Percentiles rank a stretch among this genome's conserved stretches.
These are phyloP conservation scores for Cryoendolithus antarcticus DNA, from an alignment of 2,329 filamentous ascomycete genomes.

Conservation along the genomic window DNA sequence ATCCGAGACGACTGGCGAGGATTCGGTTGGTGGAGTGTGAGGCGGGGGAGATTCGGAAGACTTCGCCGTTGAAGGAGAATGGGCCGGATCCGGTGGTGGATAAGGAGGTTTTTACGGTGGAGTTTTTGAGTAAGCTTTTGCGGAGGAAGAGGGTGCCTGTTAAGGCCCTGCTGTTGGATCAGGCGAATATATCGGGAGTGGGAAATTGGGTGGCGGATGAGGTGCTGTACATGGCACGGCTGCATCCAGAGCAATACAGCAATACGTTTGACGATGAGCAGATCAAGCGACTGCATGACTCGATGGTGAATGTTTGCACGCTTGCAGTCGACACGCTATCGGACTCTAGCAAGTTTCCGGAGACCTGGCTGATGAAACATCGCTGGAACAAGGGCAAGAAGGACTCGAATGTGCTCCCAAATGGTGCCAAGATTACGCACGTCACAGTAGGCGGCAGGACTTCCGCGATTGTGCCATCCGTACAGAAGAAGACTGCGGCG, in stretches of 20 bases:
- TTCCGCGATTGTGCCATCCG: slow-evolving; percentile 70
- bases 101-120: slow-evolving; percentile 59
- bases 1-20: slow-evolving; percentile 67
- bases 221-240: slow-evolving; percentile 72
- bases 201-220: slow-evolving; percentile 98
- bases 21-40: slow-evolving; percentile 73
- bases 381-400: slow-evolving; percentile 74
- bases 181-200: slow-evolving; percentile 58
- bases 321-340: slow-evolving; percentile 66
- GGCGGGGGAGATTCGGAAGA: slow-evolving; percentile 60
- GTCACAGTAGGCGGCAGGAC: slow-evolving; percentile 85
- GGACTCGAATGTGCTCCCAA: slow-evolving; percentile 56
- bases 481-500: slow-evolving; percentile 70
- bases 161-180: slow-evolving; percentile 80
- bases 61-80: slow-evolving; percentile 75
- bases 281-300: slow-evolving; percentile 57
- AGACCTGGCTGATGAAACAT: slow-evolving; percentile 52
- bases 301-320: slow-evolving; percentile 67
- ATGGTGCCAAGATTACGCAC: slow-evolving; percentile 72
- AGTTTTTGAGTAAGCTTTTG: slow-evolving; percentile 65
- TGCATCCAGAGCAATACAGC: slow-evolving; percentile 89
- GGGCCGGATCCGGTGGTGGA: slow-evolving; percentile 88
- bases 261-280: slow-evolving; percentile 65
- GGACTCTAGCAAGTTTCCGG: slow-evolving; percentile 73
- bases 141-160: slow-evolving; percentile 68